Percentiles rank a stretch among this genome's conserved stretches.
Evolutionary conservation across 345 rosid genomes (phyloP).

Genomic region (Salix koriyanagi): DNA sequence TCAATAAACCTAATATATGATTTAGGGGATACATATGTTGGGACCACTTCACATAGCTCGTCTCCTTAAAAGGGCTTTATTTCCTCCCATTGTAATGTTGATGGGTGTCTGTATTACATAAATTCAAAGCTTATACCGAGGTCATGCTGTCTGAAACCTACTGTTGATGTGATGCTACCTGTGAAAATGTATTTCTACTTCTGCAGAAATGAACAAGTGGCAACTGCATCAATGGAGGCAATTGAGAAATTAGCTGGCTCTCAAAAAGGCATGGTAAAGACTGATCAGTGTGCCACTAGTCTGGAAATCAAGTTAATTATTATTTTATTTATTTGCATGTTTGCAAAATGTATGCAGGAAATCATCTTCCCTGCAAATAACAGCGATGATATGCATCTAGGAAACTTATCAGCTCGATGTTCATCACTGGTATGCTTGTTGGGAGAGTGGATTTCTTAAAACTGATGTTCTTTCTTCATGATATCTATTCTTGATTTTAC

Average conservation of each 20-base stretch:
- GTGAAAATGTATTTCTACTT: conserved; percentile 9
- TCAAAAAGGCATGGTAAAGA: conserved; percentile 66
- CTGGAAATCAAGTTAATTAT: not conserved
- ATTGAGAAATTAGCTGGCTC: conserved; percentile 56
- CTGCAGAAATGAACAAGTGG: conserved; percentile 69
- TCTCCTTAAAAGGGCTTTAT: not conserved
- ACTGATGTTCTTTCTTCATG: not conserved
- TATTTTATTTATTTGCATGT: conserved; percentile 1
- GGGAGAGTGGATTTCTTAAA: not conserved
- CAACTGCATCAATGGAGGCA: conserved; percentile 66
- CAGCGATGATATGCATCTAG: conserved; percentile 55
- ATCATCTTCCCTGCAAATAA: conserved; percentile 55
- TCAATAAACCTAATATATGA: not conserved
- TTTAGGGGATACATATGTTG: not conserved
- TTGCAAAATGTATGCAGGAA: conserved; percentile 37
- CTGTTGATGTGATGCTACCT: not conserved
- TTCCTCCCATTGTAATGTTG: not conserved
- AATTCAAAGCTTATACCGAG: not conserved
- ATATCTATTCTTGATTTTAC: not conserved
- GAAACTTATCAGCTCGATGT: conserved; percentile 54
- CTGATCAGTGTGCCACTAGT: conserved; percentile 6
- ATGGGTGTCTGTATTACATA: not conserved
- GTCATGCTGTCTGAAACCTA: no score
- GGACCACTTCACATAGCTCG: not conserved
- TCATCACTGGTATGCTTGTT: conserved; percentile 60